These are phyloP conservation scores for Rhinocladiella mackenziei DNA, from an alignment of 2,329 filamentous ascomycete genomes.

Conservation along the genomic window DNA sequence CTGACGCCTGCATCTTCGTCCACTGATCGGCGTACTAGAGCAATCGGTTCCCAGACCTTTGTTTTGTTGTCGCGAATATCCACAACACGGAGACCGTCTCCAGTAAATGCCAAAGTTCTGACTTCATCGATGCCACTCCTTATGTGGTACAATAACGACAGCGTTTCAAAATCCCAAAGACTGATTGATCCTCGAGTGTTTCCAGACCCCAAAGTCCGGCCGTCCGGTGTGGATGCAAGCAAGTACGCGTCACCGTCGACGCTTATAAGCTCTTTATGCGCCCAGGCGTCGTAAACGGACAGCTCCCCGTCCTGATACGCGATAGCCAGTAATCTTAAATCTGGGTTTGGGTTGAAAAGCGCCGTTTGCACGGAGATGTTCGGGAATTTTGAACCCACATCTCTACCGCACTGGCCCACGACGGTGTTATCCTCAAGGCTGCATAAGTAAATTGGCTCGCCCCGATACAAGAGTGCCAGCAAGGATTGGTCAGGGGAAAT, in stretches of 20 bases:
- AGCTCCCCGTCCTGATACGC: slow-evolving; percentile 7
- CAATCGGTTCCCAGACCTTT: slow-evolving; percentile 4
- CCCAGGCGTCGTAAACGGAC: not conserved
- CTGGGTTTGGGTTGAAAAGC: slow-evolving; percentile 1
- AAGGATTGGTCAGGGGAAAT: not conserved
- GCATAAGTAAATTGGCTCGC: not conserved
- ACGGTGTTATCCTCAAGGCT: slow-evolving; percentile 1
- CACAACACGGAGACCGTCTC: slow-evolving; percentile 3
- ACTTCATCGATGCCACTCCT: slow-evolving; percentile 2
- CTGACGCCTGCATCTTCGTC: not conserved
- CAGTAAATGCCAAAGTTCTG: slow-evolving; percentile 1
- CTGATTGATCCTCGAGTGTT: slow-evolving; percentile 1
- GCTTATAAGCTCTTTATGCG: not conserved
- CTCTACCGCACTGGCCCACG: not conserved
- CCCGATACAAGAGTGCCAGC: slow-evolving; percentile 3
- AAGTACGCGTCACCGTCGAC: slow-evolving; percentile 2
- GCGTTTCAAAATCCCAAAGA: slow-evolving; percentile 5
- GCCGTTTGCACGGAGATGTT: slow-evolving; percentile 2
- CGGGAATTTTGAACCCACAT: not conserved
- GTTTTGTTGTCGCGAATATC: slow-evolving; percentile 3
- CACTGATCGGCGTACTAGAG: not conserved
- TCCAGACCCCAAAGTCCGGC: slow-evolving; percentile 3
- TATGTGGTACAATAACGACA: not conserved
- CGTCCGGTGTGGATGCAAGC: slow-evolving; percentile 1
- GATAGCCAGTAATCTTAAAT: not conserved